Percentiles rank a stretch among this genome's conserved stretches.
phyloP scores from a whole-genome alignment of 2,329 filamentous ascomycete genomes.

The Chaetomiaceae sp. region DNA sequence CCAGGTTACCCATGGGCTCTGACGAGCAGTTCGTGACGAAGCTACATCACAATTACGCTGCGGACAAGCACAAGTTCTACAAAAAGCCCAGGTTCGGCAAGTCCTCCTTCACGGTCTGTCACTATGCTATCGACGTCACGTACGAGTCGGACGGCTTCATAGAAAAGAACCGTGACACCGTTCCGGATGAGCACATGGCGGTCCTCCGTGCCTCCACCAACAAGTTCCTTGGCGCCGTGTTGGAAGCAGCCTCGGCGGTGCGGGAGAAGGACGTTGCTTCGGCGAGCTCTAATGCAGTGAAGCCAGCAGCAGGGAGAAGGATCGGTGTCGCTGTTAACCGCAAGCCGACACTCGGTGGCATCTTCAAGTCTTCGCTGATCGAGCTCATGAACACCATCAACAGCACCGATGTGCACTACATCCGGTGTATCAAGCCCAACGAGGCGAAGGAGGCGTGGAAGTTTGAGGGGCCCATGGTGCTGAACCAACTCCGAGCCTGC shows the following conservation, averaged over 20 bases:
- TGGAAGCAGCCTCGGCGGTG: conserved; percentile 78
- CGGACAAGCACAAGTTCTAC: conserved; percentile 92
- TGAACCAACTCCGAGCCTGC: conserved; percentile 93
- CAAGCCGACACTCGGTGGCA: conserved; percentile 94
- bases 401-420: conserved; percentile 97
- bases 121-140: conserved; percentile 96
- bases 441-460: conserved; percentile 96
- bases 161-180: conserved; percentile 98
- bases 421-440: conserved; percentile 98
- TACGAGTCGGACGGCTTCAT: conserved; percentile 99
- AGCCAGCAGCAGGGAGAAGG: conserved; percentile 72
- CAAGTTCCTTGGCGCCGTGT: conserved; percentile 73
- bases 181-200: conserved; percentile 96
- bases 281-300: conserved; percentile 63
- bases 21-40: conserved; percentile 97
- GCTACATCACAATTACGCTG: conserved; percentile 85
- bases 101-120: conserved; percentile 94
- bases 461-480: conserved; percentile 97
- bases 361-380: conserved; percentile 97
- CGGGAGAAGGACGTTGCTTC: conserved; percentile 79
- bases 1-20: conserved; percentile 90
- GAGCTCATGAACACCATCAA: conserved; percentile 98
- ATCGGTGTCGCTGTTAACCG: conserved; percentile 88
- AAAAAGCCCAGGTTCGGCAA: conserved; percentile 98
- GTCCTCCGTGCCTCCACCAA: conserved; percentile 81